Conservation (phyloP, 805 yeast species). For the Phaffomyces thermotolerans region DNA sequence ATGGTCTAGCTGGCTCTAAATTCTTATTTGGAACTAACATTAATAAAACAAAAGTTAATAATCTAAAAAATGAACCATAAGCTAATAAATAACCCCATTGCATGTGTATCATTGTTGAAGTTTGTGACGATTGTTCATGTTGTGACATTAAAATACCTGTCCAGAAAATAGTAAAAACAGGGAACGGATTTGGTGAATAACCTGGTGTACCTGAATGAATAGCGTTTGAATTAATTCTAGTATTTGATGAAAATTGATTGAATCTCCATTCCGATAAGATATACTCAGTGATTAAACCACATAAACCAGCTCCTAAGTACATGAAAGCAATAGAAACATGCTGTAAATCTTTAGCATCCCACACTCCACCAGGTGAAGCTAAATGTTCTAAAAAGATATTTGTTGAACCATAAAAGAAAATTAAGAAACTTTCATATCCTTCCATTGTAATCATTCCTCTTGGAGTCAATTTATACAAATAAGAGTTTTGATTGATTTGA, state of each 20-base stretch:
- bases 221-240: conserved; percentile 22
- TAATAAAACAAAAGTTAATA: conserved; percentile 52
- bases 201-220: conserved; percentile 52
- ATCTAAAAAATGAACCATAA: conserved; percentile 74
- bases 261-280: conserved; percentile 55
- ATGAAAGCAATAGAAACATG: conserved; percentile 88
- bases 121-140: conserved; percentile 76
- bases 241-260: conserved; percentile 30
- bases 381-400: conserved; percentile 89
- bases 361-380: conserved; percentile 66
- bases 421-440: conserved; percentile 68
- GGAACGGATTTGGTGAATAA: conserved; percentile 89
- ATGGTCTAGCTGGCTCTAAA: conserved; percentile 57
- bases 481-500: conserved; percentile 21
- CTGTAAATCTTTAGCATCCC: conserved; percentile 88
- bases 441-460: conserved; percentile 69
- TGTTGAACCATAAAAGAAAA: conserved; percentile 82
- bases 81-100: conserved; percentile 91
- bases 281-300: conserved; percentile 81
- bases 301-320: conserved; percentile 85
- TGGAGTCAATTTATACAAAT: conserved; percentile 26
- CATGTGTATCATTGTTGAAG: conserved; percentile 73
- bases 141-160: conserved; percentile 94
- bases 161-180: conserved; percentile 89
- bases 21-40: conserved; percentile 36